phyloP scores from a whole-genome alignment of 139 green algal species.

The Chlorella sp. region DNA sequence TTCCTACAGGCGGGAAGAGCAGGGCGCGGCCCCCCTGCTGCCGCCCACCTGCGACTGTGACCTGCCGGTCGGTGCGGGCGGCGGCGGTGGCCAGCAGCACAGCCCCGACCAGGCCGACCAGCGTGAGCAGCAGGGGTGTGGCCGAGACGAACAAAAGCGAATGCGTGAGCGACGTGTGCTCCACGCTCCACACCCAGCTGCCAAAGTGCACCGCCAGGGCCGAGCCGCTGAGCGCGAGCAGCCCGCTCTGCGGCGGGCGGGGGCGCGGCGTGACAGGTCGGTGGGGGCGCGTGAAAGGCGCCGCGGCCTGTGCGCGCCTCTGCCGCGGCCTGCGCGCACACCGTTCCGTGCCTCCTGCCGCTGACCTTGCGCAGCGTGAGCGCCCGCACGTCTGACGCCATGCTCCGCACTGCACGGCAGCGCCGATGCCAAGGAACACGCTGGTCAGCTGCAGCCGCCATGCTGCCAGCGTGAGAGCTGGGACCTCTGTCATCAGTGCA shows the following conservation, averaged over 20 bases:
- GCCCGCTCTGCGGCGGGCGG: background rate
- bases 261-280: too few species aligned
- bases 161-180: conserved; percentile 77
- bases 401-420: conserved; percentile 44
- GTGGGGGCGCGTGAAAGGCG: too few species aligned
- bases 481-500: conserved; percentile 60
- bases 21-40: background rate
- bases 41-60: background rate
- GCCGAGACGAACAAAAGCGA: conserved; percentile 76
- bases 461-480: conserved; percentile 63
- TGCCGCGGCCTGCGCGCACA: too few species aligned
- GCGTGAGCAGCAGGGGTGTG: conserved; percentile 72
- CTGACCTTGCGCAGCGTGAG: background rate
- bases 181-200: conserved; percentile 64
- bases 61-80: conserved; percentile 1
- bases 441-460: conserved; percentile 75
- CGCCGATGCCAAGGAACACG: conserved; percentile 46
- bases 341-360: too few species aligned
- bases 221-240: conserved; percentile 46
- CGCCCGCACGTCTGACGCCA: conserved; percentile 22
- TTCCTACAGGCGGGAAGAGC: background rate
- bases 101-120: conserved; percentile 45
- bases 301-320: too few species aligned
- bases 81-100: conserved; percentile 48
- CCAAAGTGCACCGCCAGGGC: conserved; percentile 79